Evolutionary conservation across 2,329 filamentous ascomycete genomes (phyloP).

Genomic region (Cercospora sesami): DNA sequence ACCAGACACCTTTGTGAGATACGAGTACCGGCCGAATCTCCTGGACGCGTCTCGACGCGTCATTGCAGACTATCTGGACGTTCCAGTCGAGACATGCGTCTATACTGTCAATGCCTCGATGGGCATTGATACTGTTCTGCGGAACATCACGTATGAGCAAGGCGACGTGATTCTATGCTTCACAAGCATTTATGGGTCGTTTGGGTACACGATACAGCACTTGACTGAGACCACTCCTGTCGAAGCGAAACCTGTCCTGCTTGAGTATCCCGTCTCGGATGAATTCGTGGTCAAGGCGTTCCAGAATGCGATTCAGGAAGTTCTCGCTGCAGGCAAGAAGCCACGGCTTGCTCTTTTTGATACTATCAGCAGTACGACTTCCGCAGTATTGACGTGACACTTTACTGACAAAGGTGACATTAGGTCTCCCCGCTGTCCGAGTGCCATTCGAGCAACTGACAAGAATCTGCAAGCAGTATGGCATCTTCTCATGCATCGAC

Average conservation of each 20-base stretch:
- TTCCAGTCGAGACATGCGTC: conserved; percentile 65
- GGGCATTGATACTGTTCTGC: conserved; percentile 73
- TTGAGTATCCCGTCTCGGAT: conserved; percentile 70
- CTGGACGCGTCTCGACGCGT: conserved; percentile 66
- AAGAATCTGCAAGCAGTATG: conserved; percentile 63
- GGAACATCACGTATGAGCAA: conserved; percentile 65
- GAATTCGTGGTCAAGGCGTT: conserved; percentile 65
- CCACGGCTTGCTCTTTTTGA: conserved; percentile 76
- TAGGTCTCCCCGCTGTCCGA: conserved; percentile 67
- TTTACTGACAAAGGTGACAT: not conserved
- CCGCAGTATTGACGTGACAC: not conserved
- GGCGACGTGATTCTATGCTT: conserved; percentile 80
- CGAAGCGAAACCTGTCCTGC: conserved; percentile 54
- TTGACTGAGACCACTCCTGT: conserved; percentile 64
- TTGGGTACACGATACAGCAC: conserved; percentile 70
- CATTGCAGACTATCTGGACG: conserved; percentile 66
- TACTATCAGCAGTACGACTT: conserved; percentile 61
- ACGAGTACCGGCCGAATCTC: conserved; percentile 58
- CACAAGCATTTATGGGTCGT: conserved; percentile 73
- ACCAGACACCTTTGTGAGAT: conserved; percentile 76
- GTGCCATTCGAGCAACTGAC: conserved; percentile 74
- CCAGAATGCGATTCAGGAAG: conserved; percentile 54
- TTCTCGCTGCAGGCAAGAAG: conserved; percentile 58
- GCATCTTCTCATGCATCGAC: conserved; percentile 74
- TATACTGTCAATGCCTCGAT: conserved; percentile 80